Evolutionary conservation across 2,329 filamentous ascomycete genomes (phyloP).

Genomic region (Sclerotinia subarctica): DNA sequence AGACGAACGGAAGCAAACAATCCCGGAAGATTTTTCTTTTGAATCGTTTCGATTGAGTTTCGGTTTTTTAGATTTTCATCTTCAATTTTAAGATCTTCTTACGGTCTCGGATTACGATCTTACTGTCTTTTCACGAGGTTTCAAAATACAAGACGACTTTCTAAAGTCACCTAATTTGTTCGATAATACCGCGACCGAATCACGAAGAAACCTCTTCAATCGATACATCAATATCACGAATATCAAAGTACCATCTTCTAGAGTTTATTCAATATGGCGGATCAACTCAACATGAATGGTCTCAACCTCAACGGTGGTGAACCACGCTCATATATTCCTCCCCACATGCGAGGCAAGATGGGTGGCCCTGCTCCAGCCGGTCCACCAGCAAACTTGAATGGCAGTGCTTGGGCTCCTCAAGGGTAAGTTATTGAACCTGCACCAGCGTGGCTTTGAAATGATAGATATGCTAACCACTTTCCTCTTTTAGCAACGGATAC

Average conservation of each 20-base stretch:
- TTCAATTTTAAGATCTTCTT: slow-evolving; percentile 20
- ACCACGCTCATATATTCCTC: slow-evolving; percentile 76
- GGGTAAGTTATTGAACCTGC: slow-evolving; percentile 45
- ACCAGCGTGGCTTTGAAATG: no score
- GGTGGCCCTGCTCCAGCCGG: slow-evolving; percentile 35
- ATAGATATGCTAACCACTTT: slow-evolving; percentile 27
- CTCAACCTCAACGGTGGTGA: slow-evolving; percentile 59
- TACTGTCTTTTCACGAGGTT: slow-evolving; percentile 30
- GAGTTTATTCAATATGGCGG: slow-evolving; percentile 61
- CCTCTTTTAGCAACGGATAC: slow-evolving; percentile 46
- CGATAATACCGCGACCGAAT: slow-evolving; percentile 22
- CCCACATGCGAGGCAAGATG: slow-evolving; percentile 69
- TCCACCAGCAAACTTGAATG: slow-evolving; percentile 48
- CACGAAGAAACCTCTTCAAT: slow-evolving; percentile 4
- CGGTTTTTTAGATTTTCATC: slow-evolving; percentile 33
- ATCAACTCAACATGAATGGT: slow-evolving; percentile 79
- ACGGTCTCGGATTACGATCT: slow-evolving; percentile 26
- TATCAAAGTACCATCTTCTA: slow-evolving; percentile 18
- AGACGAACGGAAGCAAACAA: slow-evolving; percentile 23
- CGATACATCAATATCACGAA: slow-evolving; percentile 21
- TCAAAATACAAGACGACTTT: slow-evolving; percentile 21
- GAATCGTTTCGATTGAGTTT: slow-evolving; percentile 37
- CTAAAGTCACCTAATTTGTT: slow-evolving; percentile 17
- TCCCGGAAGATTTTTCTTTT: slow-evolving; percentile 28
- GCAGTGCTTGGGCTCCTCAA: slow-evolving; percentile 57